Evolutionary conservation across 345 rosid species (phyloP).

Genomic region (Ricinus communis): DNA sequence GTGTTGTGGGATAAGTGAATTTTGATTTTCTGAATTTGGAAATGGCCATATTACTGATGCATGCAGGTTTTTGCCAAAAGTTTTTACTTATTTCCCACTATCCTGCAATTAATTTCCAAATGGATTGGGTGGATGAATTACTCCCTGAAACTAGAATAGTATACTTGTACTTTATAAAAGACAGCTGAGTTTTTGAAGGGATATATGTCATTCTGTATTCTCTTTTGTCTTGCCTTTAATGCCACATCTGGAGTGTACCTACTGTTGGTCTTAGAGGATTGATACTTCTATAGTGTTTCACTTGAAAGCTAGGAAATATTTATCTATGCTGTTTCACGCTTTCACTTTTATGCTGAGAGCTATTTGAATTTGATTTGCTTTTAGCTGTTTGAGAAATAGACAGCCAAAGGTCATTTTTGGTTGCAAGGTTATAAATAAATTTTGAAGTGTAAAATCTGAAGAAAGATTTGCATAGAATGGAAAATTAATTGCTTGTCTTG

Average conservation of each 20-base stretch:
- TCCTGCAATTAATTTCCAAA: background rate
- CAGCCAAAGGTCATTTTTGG: too few relatives aligned
- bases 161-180: background rate
- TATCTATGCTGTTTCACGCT: too few relatives aligned
- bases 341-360: too few relatives aligned
- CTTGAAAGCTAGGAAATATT: background rate
- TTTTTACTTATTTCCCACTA: background rate
- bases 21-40: constrained; percentile 9
- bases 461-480: too few relatives aligned
- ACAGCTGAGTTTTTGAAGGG: background rate
- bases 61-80: background rate
- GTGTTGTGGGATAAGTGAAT: background rate
- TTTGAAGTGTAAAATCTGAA: too few relatives aligned
- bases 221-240: background rate
- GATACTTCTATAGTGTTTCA: background rate
- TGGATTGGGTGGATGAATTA: background rate
- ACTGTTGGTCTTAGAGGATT: background rate
- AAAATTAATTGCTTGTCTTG: too few relatives aligned
- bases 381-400: too few relatives aligned
- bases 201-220: background rate
- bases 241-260: background rate
- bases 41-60: background rate
- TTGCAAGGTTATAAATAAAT: too few relatives aligned
- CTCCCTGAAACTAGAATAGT: background rate
- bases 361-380: too few relatives aligned